These are phyloP conservation scores for Microdochium nivale DNA, from an alignment of 2,329 filamentous ascomycete species.

Conservation along the genomic window DNA sequence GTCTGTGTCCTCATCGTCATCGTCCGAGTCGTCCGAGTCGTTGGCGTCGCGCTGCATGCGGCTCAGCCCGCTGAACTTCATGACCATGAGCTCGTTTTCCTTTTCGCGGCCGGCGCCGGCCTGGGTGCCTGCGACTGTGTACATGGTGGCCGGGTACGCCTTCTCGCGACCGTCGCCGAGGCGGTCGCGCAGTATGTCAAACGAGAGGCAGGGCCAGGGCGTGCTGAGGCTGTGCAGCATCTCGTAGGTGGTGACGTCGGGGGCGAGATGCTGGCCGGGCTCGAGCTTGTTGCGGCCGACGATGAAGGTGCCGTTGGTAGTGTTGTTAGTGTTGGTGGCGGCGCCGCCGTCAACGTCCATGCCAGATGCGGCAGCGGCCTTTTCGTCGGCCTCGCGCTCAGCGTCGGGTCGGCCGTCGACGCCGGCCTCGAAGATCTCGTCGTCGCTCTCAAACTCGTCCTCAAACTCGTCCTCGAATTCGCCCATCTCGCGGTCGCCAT, in stretches of 20 bases:
- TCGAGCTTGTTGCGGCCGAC: constrained; percentile 88
- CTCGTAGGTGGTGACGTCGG: constrained; percentile 91
- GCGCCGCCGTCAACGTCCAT: too few species aligned
- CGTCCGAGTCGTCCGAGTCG: constrained; percentile 60
- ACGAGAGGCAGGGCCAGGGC: constrained; percentile 94
- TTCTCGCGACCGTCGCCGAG: constrained; percentile 77
- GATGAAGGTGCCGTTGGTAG: constrained; percentile 73
- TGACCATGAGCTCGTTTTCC: constrained; percentile 91
- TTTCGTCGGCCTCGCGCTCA: constrained; percentile 85
- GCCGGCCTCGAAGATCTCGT: constrained; percentile 89
- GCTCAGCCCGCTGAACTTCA: constrained; percentile 90
- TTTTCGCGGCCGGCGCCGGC: constrained; percentile 65
- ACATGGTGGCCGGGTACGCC: constrained; percentile 91
- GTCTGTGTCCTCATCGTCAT: constrained; percentile 67
- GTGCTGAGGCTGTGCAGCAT: constrained; percentile 94
- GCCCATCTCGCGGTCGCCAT: constrained; percentile 55
- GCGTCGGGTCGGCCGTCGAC: constrained; percentile 89
- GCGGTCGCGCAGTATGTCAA: constrained; percentile 80
- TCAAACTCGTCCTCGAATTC: constrained; percentile 96
- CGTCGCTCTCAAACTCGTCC: constrained; percentile 79
- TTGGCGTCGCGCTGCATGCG: constrained; percentile 70
- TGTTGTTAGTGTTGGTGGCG: constrained; percentile 78
- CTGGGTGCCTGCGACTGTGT: constrained; percentile 90
- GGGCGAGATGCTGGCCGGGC: constrained; percentile 81
- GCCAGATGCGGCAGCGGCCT: constrained; percentile 47